These are phyloP conservation scores for Fusarium sp. DNA, from an alignment of 2,329 filamentous ascomycete genomes.

Conservation along the genomic window DNA sequence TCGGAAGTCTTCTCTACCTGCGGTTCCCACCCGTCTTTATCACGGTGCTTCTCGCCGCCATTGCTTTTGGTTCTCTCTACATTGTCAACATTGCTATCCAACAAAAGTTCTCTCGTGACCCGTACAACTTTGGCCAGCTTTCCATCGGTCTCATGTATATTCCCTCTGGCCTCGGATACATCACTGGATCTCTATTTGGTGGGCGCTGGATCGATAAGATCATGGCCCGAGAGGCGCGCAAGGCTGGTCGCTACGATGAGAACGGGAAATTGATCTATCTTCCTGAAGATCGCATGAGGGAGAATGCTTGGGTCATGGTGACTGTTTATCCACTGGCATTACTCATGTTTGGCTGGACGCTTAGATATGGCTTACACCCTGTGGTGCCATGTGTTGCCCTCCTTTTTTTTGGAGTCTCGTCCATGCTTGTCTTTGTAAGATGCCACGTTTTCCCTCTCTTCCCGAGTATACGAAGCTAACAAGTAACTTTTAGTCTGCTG, in stretches of 20 bases:
- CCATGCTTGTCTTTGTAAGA: conserved; percentile 83
- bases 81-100: conserved; percentile 85
- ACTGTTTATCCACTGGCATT: conserved; percentile 79
- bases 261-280: conserved; percentile 76
- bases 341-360: conserved; percentile 84
- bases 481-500: conserved; percentile 61
- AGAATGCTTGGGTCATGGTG: conserved; percentile 85
- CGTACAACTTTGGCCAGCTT: conserved; percentile 78
- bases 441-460: not conserved
- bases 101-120: conserved; percentile 74
- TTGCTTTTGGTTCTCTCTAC: conserved; percentile 83
- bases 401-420: conserved; percentile 82
- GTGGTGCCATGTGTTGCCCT: conserved; percentile 74
- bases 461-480: conserved; percentile 21
- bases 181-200: conserved; percentile 77
- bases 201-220: conserved; percentile 86
- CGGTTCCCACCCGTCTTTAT: conserved; percentile 80
- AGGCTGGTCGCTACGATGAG: conserved; percentile 77
- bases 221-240: conserved; percentile 83
- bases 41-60: conserved; percentile 80
- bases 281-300: conserved; percentile 86
- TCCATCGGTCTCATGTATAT: conserved; percentile 84
- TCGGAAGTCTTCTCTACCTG: conserved; percentile 79
- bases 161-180: conserved; percentile 81
- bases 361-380: conserved; percentile 76